Conservation (phyloP, 768 basidiomycete genomes). For the Psilocybe sp. region DNA sequence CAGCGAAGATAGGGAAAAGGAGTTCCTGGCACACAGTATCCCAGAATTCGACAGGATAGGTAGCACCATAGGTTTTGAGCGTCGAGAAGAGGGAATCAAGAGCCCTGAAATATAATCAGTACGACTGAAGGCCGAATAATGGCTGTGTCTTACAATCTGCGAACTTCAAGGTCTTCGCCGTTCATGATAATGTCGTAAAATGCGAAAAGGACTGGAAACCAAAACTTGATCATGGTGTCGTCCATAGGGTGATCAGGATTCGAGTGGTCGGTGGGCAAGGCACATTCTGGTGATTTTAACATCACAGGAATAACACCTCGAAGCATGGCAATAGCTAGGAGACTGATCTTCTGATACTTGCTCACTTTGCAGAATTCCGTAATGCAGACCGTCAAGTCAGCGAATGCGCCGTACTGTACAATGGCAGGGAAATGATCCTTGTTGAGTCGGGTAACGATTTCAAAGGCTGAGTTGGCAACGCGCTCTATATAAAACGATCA, state of each 20-base stretch:
- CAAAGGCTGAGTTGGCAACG: constrained; percentile 90
- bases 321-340: constrained; percentile 96
- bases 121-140: constrained; percentile 1
- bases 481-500: constrained; percentile 54
- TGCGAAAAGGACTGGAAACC: constrained; percentile 96
- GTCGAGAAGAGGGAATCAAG: constrained; percentile 96
- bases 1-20: constrained; percentile 97
- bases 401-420: constrained; percentile 90
- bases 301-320: constrained; percentile 90
- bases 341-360: constrained; percentile 98
- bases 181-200: constrained; percentile 99
- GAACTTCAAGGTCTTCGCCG: constrained; percentile 96
- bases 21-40: constrained; percentile 95
- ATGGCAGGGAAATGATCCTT: constrained; percentile 88
- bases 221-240: constrained; percentile 92
- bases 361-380: constrained; percentile 99
- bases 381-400: constrained; percentile 94
- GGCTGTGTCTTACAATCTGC: constrained; percentile 71
- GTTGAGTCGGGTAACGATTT: constrained; percentile 90
- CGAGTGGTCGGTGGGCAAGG: constrained; percentile 25
- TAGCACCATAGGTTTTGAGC: constrained; percentile 82
- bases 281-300: constrained; percentile 75
- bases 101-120: constrained; percentile 52
- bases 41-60: constrained; percentile 93
- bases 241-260: constrained; percentile 43